These are phyloP conservation scores for Penicillium sp. DNA, from an alignment of 2,329 filamentous ascomycete species.

Conservation along the genomic window DNA sequence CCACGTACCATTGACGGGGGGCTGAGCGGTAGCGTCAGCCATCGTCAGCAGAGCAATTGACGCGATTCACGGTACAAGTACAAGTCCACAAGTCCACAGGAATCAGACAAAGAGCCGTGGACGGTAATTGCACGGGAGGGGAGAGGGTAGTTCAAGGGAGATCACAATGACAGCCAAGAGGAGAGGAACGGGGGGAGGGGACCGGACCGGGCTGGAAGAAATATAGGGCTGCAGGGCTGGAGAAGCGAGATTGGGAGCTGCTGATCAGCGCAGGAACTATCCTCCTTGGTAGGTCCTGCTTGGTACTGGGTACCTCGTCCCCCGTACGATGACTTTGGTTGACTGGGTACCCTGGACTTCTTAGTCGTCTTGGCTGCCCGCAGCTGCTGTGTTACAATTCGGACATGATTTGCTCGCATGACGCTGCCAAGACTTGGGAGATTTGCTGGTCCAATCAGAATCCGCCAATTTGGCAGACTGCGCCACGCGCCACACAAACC, in stretches of 20 bases:
- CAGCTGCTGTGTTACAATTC: too few relatives aligned
- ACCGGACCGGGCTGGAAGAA: constrained; percentile 5
- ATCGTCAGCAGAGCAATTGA: constrained; percentile 15
- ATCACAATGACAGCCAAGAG: neutral
- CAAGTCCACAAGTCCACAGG: too few relatives aligned
- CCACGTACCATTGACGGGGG: constrained; percentile 25
- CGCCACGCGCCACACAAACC: constrained; percentile 26
- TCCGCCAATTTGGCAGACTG: neutral
- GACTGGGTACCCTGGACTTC: constrained; percentile 10
- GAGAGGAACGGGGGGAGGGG: constrained; percentile 1
- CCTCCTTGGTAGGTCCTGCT: too few relatives aligned
- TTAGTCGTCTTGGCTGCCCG: too few relatives aligned
- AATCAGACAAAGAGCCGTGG: constrained; percentile 2
- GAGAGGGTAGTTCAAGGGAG: constrained; percentile 8
- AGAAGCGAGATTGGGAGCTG: constrained; percentile 23
- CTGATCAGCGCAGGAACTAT: constrained; percentile 10
- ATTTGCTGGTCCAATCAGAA: constrained; percentile 7
- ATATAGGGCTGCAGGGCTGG: constrained; percentile 32
- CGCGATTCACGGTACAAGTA: constrained; percentile 4
- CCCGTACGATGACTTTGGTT: too few relatives aligned
- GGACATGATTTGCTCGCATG: constrained; percentile 16
- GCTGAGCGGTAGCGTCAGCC: constrained; percentile 18
- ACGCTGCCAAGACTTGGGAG: constrained; percentile 24
- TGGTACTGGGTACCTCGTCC: constrained; percentile 10
- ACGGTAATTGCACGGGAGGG: constrained; percentile 5